Conservation (phyloP, 306 rosid genomes). For the Castanopsis chinensis region DNA sequence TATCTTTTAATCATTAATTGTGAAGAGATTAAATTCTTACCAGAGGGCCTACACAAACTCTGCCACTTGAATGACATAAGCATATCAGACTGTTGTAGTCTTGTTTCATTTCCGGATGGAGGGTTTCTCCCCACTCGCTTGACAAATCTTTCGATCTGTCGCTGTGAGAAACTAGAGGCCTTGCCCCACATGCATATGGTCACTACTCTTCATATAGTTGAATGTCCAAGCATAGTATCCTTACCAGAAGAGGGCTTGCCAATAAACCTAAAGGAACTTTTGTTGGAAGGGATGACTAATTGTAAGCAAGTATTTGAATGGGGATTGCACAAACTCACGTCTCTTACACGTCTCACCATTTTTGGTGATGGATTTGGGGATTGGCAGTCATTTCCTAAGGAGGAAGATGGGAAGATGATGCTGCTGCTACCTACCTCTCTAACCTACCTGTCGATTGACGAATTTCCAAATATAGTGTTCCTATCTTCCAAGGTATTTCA, state of each 20-base stretch:
- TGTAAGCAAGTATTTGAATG: constrained; percentile 8
- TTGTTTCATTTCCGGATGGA: too few species aligned
- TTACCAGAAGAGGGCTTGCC: constrained; percentile 8
- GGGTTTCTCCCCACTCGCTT: too few species aligned
- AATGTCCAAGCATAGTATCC: background rate
- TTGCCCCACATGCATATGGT: too few species aligned
- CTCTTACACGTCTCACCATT: background rate
- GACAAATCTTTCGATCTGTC: too few species aligned
- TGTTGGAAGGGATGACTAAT: background rate
- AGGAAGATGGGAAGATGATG: background rate
- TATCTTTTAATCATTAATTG: constrained; percentile 1
- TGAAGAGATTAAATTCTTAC: constrained; percentile 13
- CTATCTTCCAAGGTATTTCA: constrained; percentile 12
- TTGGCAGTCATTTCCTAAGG: background rate
- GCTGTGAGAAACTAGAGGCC: too few species aligned
- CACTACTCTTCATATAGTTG: background rate
- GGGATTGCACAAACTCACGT: constrained; percentile 22
- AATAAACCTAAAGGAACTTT: constrained; percentile 1
- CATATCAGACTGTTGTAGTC: too few species aligned
- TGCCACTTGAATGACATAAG: background rate
- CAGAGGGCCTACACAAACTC: constrained; percentile 18
- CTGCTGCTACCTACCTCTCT: constrained; percentile 20
- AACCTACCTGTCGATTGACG: rapidly evolving
- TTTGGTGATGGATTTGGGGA: background rate
- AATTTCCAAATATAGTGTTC: constrained; percentile 5